These are phyloP conservation scores for Ogataea pini DNA, from an alignment of 805 yeast species.

Conservation along the genomic window DNA sequence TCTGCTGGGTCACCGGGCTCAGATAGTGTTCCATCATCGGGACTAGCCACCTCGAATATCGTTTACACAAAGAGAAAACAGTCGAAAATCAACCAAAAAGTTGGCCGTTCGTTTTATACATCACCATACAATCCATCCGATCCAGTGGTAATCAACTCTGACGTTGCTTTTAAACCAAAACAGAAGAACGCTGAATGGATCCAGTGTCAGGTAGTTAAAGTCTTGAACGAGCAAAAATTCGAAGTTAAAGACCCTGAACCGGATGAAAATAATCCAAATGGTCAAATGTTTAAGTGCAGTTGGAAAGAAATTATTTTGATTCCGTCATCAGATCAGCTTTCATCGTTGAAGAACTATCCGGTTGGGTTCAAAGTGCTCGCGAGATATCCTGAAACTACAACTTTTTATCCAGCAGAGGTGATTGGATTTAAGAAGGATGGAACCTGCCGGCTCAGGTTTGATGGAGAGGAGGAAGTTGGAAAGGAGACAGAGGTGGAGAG, in stretches of 20 bases:
- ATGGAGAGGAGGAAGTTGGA: slow-evolving; percentile 95
- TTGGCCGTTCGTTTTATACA: slow-evolving; percentile 35
- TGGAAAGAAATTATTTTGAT: slow-evolving; percentile 79
- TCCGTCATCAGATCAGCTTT: slow-evolving; percentile 43
- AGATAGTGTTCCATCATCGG: neutral
- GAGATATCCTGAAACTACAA: slow-evolving; percentile 95
- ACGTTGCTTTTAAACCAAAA: slow-evolving; percentile 82
- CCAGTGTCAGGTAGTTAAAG: slow-evolving; percentile 83
- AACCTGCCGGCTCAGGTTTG: slow-evolving; percentile 77
- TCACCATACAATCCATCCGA: slow-evolving; percentile 62
- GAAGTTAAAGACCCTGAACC: slow-evolving; percentile 99
- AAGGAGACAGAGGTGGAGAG: slow-evolving; percentile 94
- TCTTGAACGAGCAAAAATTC: slow-evolving; percentile 49
- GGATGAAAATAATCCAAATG: slow-evolving; percentile 87
- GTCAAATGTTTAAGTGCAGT: slow-evolving; percentile 79
- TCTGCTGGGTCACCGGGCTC: slow-evolving; percentile 2
- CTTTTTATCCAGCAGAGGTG: slow-evolving; percentile 93
- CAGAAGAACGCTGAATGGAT: slow-evolving; percentile 89
- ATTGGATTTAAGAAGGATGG: slow-evolving; percentile 75
- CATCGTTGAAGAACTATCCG: slow-evolving; percentile 55
- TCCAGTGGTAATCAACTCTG: slow-evolving; percentile 64
- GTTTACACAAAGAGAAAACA: slow-evolving; percentile 15
- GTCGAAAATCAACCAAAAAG: slow-evolving; percentile 17
- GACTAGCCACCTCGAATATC: slow-evolving; percentile 1
- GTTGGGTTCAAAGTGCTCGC: slow-evolving; percentile 84